Percentiles rank a stretch among this genome's conserved stretches.
These are phyloP conservation scores for Phytopythium cucurbitacearum DNA, from an alignment of 352 stramenopile species.

Conservation along the genomic window DNA sequence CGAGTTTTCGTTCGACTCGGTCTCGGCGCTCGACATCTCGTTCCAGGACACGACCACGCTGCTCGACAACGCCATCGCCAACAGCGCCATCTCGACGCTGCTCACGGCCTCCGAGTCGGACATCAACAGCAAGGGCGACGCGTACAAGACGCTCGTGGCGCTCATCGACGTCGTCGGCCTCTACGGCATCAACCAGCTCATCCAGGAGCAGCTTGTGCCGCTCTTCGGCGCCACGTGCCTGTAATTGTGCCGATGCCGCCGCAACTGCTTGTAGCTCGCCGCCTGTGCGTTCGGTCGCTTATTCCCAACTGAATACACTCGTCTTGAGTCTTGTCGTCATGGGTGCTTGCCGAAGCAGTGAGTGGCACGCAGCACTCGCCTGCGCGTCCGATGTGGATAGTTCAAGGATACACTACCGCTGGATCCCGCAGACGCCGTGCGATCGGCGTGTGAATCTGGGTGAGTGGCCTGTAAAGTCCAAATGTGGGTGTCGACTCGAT, in stretches of 20 bases:
- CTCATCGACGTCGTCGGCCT: conserved; percentile 10
- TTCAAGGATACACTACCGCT: too few relatives aligned
- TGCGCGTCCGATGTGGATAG: too few relatives aligned
- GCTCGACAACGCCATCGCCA: conserved; percentile 5
- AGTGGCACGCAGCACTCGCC: too few relatives aligned
- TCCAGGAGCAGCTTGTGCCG: conserved; percentile 40
- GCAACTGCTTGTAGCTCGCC: neutral
- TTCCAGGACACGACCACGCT: conserved; percentile 35
- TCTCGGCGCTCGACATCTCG: conserved; percentile 39
- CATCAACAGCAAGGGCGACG: conserved; percentile 61
- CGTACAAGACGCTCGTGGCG: conserved; percentile 46
- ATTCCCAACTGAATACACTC: conserved; percentile 2
- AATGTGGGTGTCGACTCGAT: too few relatives aligned
- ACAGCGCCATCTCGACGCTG: conserved; percentile 36
- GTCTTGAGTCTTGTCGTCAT: too few relatives aligned
- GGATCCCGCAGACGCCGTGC: too few relatives aligned
- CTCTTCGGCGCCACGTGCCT: conserved; percentile 48
- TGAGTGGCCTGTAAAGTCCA: too few relatives aligned
- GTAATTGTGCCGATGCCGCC: conserved; percentile 2
- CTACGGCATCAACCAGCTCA: conserved; percentile 36
- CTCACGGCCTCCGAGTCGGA: conserved; percentile 30
- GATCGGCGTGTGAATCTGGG: too few relatives aligned
- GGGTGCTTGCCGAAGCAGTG: too few relatives aligned
- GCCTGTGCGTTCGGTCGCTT: neutral
- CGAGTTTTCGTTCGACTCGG: conserved; percentile 19